Evolutionary conservation across 139 green algal genomes (phyloP).

Genomic region (Chlorella vulgaris): DNA sequence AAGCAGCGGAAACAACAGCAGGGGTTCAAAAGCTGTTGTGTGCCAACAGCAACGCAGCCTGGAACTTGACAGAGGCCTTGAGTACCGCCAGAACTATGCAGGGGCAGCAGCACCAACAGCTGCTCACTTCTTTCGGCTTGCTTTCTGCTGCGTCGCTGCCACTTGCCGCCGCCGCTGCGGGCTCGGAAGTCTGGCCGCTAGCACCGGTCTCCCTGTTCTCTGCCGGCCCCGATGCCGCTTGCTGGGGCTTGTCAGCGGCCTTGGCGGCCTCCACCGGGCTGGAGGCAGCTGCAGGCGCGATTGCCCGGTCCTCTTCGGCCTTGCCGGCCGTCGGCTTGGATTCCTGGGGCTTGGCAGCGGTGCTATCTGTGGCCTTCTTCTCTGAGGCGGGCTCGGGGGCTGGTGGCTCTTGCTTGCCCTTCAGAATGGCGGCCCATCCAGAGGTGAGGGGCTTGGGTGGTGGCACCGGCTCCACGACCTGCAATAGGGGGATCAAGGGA

Average conservation of each 20-base stretch:
- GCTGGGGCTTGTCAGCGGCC: not conserved
- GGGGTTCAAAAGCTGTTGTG: not conserved
- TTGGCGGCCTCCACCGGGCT: not conserved
- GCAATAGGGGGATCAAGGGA: not conserved
- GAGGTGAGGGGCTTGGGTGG: slow-evolving; percentile 26
- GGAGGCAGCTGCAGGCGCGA: not conserved
- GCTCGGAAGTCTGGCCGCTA: not conserved
- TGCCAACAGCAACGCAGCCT: not conserved
- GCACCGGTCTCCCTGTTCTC: not conserved
- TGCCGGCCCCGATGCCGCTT: not conserved
- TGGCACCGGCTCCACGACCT: slow-evolving; percentile 3
- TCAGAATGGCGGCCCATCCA: slow-evolving; percentile 37
- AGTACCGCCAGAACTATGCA: not conserved
- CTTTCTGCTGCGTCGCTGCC: not conserved
- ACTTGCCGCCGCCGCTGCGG: not conserved
- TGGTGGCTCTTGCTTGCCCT: slow-evolving; percentile 9
- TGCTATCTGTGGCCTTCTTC: not conserved
- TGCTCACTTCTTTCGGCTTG: slow-evolving; percentile 18
- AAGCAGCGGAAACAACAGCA: not conserved
- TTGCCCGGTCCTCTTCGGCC: not conserved
- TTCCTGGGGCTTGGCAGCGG: not conserved
- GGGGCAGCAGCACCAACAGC: no score
- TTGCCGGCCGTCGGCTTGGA: not conserved
- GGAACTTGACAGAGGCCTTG: not conserved
- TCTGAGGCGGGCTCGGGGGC: not conserved